A percentile compares a stretch with the other conserved stretches of the same genome.
Evolutionary conservation across 225 moss, liverwort and hornwort species (phyloP).

Genomic region (Takakia lepidozioides): DNA sequence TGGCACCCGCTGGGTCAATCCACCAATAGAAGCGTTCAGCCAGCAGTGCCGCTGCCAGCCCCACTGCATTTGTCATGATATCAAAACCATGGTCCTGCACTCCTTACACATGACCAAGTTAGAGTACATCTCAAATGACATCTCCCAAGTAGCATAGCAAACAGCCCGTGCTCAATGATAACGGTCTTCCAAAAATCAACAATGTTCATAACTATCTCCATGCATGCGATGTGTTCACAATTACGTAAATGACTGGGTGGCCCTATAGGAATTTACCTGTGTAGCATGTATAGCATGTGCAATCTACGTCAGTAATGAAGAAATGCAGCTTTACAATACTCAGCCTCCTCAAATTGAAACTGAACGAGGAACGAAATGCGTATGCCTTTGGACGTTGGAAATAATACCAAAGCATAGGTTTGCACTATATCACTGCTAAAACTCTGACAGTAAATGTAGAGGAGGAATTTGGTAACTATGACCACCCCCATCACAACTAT

Average conservation of each 20-base stretch:
- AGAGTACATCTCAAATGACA: too few relatives aligned
- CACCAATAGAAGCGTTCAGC: conserved; percentile 68
- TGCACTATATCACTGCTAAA: conserved; percentile 70
- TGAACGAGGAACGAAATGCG: not conserved
- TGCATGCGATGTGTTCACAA: too few relatives aligned
- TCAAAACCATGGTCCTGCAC: conserved; percentile 75
- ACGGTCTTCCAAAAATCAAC: too few relatives aligned
- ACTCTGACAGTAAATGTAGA: conserved; percentile 52
- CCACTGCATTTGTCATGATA: conserved; percentile 62
- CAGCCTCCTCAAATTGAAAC: not conserved
- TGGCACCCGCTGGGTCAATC: conserved; percentile 85
- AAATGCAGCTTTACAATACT: conserved; percentile 1
- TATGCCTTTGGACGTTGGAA: not conserved
- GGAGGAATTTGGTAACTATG: conserved; percentile 43
- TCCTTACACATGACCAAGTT: too few relatives aligned
- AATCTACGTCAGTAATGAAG: too few relatives aligned
- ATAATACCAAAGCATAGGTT: conserved; percentile 50
- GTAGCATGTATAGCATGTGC: too few relatives aligned
- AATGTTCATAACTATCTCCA: too few relatives aligned
- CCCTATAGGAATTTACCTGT: too few relatives aligned
- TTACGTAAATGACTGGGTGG: too few relatives aligned
- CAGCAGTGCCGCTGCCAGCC: conserved; percentile 68
- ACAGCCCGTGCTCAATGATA: too few relatives aligned
- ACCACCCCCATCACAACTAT: conserved; percentile 69
- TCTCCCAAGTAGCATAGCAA: too few relatives aligned